Evolutionary conservation across 257 asterid species (phyloP).

Genomic region (Capsicum rhomboideum): DNA sequence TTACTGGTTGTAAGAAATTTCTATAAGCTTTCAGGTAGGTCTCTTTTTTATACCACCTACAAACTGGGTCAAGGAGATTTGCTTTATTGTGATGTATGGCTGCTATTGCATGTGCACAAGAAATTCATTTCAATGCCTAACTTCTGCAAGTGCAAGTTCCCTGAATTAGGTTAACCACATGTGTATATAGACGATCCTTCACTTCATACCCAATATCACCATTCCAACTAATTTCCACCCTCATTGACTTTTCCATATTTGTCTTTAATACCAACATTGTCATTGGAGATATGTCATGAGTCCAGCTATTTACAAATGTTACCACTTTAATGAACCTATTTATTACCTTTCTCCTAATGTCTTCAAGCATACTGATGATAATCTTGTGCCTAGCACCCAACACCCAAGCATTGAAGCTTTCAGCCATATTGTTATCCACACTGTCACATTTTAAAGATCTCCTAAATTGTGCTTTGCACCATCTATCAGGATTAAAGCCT

Average conservation of each 20-base stretch:
- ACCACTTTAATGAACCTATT: too few relatives aligned
- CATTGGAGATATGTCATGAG: too few relatives aligned
- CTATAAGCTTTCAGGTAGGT: too few relatives aligned
- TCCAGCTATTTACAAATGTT: too few relatives aligned
- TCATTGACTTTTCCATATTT: too few relatives aligned
- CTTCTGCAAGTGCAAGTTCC: neutral
- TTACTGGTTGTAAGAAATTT: too few relatives aligned
- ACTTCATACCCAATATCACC: too few relatives aligned
- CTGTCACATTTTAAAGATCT: too few relatives aligned
- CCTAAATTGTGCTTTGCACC: neutral
- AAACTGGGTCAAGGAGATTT: neutral
- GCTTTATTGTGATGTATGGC: neutral
- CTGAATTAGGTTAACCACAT: too few relatives aligned
- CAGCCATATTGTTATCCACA: neutral
- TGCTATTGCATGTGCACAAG: neutral
- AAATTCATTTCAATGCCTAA: neutral
- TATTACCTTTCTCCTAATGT: too few relatives aligned
- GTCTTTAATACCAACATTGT: too few relatives aligned
- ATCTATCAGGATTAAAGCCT: neutral
- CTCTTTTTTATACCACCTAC: neutral
- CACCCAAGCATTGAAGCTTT: neutral
- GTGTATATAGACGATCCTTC: neutral
- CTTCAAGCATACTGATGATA: neutral
- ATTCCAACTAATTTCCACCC: too few relatives aligned
- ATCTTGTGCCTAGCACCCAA: neutral